Evolutionary conservation across 1,284 basidiomycete genomes (phyloP).

Genomic region (Boletus mariae): DNA sequence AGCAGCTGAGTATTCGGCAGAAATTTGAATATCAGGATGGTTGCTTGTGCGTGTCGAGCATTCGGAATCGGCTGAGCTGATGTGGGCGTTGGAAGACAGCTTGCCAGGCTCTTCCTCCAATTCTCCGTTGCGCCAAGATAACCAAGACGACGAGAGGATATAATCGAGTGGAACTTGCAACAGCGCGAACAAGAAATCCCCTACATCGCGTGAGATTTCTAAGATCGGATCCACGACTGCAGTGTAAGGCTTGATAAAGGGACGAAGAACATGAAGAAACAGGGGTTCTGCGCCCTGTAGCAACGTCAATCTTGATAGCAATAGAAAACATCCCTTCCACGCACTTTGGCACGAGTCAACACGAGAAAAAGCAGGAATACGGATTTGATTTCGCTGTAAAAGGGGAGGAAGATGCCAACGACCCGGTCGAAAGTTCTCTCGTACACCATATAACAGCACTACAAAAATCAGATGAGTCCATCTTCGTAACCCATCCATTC

Average conservation of each 20-base stretch:
- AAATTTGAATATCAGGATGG: slow-evolving; percentile 13
- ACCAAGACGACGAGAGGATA: slow-evolving; percentile 43
- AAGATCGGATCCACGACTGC: slow-evolving; percentile 57
- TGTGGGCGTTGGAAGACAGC: slow-evolving; percentile 5
- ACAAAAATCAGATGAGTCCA: slow-evolving; percentile 17
- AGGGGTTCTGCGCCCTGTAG: slow-evolving; percentile 74
- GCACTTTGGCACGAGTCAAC: slow-evolving; percentile 66
- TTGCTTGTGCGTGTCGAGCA: slow-evolving; percentile 5
- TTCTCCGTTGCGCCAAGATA: slow-evolving; percentile 17
- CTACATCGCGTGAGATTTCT: slow-evolving; percentile 53
- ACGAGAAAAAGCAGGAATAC: slow-evolving; percentile 67
- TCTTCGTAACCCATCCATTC: slow-evolving; percentile 13
- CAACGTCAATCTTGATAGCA: slow-evolving; percentile 12
- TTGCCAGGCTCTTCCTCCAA: slow-evolving; percentile 12
- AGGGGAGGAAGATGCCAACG: slow-evolving; percentile 67
- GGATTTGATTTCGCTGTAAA: slow-evolving; percentile 76
- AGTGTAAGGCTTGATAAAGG: slow-evolving; percentile 65
- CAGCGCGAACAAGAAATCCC: slow-evolving; percentile 61
- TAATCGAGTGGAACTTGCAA: slow-evolving; percentile 51
- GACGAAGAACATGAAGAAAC: slow-evolving; percentile 69
- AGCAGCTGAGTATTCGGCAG: slow-evolving; percentile 4
- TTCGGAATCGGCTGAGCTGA: slow-evolving; percentile 3
- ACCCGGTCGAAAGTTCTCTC: slow-evolving; percentile 62
- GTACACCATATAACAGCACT: slow-evolving; percentile 63
- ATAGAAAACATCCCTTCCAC: slow-evolving; percentile 29